Evolutionary conservation across 2,329 filamentous ascomycete genomes (phyloP), one percentile per base, ranked within the genome.

Genomic region (Colletotrichum gigasporum): DNA sequence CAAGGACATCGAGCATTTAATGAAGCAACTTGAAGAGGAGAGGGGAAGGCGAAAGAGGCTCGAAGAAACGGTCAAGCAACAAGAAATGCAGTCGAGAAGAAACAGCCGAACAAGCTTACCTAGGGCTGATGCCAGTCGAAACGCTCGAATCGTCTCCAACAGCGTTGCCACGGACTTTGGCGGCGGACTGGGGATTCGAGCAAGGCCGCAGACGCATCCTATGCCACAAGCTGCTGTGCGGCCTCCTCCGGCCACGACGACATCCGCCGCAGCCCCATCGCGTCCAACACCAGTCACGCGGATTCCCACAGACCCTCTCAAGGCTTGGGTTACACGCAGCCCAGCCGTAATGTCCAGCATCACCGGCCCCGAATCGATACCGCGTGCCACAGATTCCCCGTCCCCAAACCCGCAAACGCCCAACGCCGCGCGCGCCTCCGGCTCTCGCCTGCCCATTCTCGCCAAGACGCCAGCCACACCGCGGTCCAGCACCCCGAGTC

Each of bases 381-480:
- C 67, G 44, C 65, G 59, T 39, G 66, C 66, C 32, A 62, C 66
- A 22, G 61, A 65, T 4, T 69, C 69, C 22, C 61, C 69, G 1
- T 44, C 64, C 18, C 63, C 73, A 3, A 70, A 67, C 2, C 73
- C 72, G 3, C 66, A 67, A 9, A 68, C 68, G 8, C 68, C 71
- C 4, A 37, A 32, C 6, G 75, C 72, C 59, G 42, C 71, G 14
- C 73, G 74, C 26, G 73, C 70, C 39, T 79, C 78, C 2, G 75
- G 70, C 18, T 81, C 79, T 2, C 77, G 76, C 48, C 70, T 81
- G 3, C 79, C 80, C 1, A 69, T 78, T 4, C 58, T 62, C 3
- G 45, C 60, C 8, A 51, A 60, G 37, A 18, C 11, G 3, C 74
- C 77, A 14, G 69, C 77, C 14, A 80, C 78, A 2, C 78, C 78